Evolutionary conservation across 192 early-diverging fungal genomes (phyloP).

Genomic region (Mortierella antarctica): DNA sequence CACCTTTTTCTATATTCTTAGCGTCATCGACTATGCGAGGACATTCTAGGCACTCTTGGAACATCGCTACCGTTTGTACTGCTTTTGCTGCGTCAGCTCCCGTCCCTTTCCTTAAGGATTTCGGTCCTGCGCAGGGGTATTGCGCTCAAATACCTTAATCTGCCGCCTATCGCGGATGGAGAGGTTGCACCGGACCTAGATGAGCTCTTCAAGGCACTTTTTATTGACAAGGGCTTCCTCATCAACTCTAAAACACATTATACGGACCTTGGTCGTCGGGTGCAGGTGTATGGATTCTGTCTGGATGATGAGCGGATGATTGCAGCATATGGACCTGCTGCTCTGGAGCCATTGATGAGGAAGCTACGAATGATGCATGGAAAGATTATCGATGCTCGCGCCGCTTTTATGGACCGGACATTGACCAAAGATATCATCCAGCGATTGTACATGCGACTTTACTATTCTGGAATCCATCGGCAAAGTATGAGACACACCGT

Average conservation of each 20-base stretch:
- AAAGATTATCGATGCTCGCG: constrained; percentile 27
- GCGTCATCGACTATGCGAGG: constrained; percentile 22
- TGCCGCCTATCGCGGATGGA: constrained; percentile 12
- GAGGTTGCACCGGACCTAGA: constrained; percentile 17
- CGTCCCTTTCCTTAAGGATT: constrained; percentile 24
- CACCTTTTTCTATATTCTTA: constrained; percentile 1
- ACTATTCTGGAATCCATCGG: constrained; percentile 23
- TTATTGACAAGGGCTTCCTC: constrained; percentile 17
- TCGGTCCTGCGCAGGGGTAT: constrained; percentile 24
- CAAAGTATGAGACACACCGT: constrained; percentile 16
- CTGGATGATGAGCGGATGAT: constrained; percentile 46
- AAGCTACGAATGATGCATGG: constrained; percentile 38
- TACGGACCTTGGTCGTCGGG: constrained; percentile 21
- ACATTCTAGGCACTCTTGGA: constrained; percentile 18
- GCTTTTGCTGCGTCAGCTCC: constrained; percentile 23
- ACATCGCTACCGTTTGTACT: constrained; percentile 36
- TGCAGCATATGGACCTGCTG: constrained; percentile 23
- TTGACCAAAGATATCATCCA: constrained; percentile 45
- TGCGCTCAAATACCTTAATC: constrained; percentile 18
- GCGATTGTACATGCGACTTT: constrained; percentile 25
- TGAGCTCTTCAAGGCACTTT: constrained; percentile 28
- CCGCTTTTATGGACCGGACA: constrained; percentile 47
- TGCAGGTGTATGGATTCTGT: constrained; percentile 35
- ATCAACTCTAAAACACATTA: constrained; percentile 19
- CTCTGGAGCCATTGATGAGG: constrained; percentile 14